Evolutionary conservation across 164 flowering plant species (phyloP).

Genomic region (Aristolochia contorta): DNA sequence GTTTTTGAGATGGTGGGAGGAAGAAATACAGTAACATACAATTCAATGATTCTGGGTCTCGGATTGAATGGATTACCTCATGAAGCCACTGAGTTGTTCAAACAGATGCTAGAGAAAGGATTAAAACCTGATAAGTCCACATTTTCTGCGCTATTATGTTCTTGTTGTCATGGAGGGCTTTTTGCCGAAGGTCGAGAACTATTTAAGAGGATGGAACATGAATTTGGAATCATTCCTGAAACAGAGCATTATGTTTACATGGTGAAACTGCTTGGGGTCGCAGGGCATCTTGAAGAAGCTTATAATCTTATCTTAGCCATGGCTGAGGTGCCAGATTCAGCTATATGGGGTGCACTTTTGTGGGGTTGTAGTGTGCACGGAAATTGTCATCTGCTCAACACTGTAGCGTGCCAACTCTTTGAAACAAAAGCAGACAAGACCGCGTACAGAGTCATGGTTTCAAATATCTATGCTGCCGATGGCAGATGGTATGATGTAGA

Average conservation of each 20-base stretch:
- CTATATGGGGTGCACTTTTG: slow-evolving; percentile 80
- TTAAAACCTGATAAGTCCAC: slow-evolving; percentile 57
- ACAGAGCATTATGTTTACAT: slow-evolving; percentile 68
- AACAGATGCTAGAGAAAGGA: slow-evolving; percentile 34
- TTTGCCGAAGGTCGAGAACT: slow-evolving; percentile 36
- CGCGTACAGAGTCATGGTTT: slow-evolving; percentile 60
- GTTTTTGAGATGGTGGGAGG: slow-evolving; percentile 29
- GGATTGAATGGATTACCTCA: slow-evolving; percentile 43
- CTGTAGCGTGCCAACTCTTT: slow-evolving; percentile 33
- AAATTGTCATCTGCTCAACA: slow-evolving; percentile 43
- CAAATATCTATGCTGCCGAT: slow-evolving; percentile 56
- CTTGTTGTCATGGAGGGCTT: slow-evolving; percentile 68
- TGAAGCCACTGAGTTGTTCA: slow-evolving; percentile 42
- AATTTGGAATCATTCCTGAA: slow-evolving; percentile 37
- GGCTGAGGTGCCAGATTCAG: slow-evolving; percentile 41
- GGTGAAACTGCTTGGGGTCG: slow-evolving; percentile 73
- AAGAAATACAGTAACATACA: slow-evolving; percentile 38
- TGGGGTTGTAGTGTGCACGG: slow-evolving; percentile 57
- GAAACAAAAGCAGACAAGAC: slow-evolving; percentile 26
- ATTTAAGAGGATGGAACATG: slow-evolving; percentile 39
- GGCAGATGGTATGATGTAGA: slow-evolving; percentile 66
- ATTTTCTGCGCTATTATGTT: slow-evolving; percentile 59
- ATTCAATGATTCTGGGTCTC: slow-evolving; percentile 54
- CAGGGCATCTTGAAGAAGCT: slow-evolving; percentile 66
- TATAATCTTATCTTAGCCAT: slow-evolving; percentile 38